Evolutionary conservation across 2,329 filamentous ascomycete genomes (phyloP), one percentile per base, ranked within the genome.

Genomic region (Ilyonectria destructans): DNA sequence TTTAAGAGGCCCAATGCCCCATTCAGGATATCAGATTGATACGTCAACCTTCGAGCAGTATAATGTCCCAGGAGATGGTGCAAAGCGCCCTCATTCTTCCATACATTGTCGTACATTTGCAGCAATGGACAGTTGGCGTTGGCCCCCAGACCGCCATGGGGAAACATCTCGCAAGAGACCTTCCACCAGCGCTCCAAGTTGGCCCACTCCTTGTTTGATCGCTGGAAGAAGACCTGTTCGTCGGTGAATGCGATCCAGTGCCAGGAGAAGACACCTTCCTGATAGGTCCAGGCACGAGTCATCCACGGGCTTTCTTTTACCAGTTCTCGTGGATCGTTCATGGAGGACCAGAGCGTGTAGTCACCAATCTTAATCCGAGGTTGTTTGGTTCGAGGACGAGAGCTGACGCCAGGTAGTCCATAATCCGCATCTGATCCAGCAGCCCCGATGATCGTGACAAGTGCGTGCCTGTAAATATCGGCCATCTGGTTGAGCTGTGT

Each of bases 241-340:
- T 68, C 65, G 23, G 65, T 68, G 29, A 68, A 68, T 6, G 60
- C 65, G 26, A 68, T 45, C 65, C 65, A 68, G 40, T 64, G 60
- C 56, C 48, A 56, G 2, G 60, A 64, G 7, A 68, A 68, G 9
- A 68, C 59, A 9, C 54, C 65, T 46, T 68, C 65, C 17, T 68
- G 65, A 6, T 60, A 58, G 12, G 65, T 68, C 65, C 65, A 68
- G 19, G 65, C 65, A 4, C 65, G 65, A 19, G 65, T 57, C 54
- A 59, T 68, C 60, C 65, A 68, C 9, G 48, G n/a, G 31, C 65
- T 68, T 13, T 52, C 31, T 6, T 8, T 29, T 3, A 68, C 60
- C 26, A 68, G 17, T 2, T 58, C 33, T 15, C 65, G 48, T 17
- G 65, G 65, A 26, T 64, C 60, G 3, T 37, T 59, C 65, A 68